Conservation (phyloP, 768 basidiomycete genomes). For the Inosperma sp. region DNA sequence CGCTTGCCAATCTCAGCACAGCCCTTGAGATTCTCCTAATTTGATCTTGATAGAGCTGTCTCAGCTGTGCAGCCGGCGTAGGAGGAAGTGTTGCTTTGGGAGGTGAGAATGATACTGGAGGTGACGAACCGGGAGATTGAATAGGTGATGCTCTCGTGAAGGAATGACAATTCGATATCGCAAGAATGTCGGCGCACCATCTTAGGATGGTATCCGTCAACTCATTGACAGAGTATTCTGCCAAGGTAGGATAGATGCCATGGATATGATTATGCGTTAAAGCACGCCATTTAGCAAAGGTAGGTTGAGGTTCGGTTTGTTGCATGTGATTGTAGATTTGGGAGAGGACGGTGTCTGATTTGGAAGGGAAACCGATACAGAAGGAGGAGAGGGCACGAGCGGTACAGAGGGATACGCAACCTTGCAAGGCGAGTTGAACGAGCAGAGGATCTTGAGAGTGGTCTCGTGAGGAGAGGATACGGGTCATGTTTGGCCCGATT, state of each 20-base stretch:
- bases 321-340: conserved; percentile 58
- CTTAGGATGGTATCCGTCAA: conserved; percentile 70
- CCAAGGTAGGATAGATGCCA: conserved; percentile 58
- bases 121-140: conserved; percentile 14
- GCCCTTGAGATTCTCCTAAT: conserved; percentile 62
- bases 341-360: conserved; percentile 59
- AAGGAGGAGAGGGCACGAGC: conserved; percentile 65
- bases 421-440: conserved; percentile 72
- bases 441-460: conserved; percentile 73
- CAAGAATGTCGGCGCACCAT: conserved; percentile 65
- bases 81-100: conserved; percentile 20
- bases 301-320: conserved; percentile 64
- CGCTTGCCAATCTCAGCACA: conserved; percentile 57
- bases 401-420: conserved; percentile 61
- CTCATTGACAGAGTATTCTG: conserved; percentile 64
- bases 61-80: conserved; percentile 23
- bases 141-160: conserved; percentile 25
- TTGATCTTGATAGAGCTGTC: conserved; percentile 52
- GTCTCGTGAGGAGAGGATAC: conserved; percentile 57
- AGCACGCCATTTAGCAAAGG: conserved; percentile 72
- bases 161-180: conserved; percentile 55
- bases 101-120: conserved; percentile 16
- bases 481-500: conserved; percentile 58
- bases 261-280: conserved; percentile 68
- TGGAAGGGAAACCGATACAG: conserved; percentile 69